Conservation (phyloP, 768 basidiomycete genomes). For the Russula sp. region DNA sequence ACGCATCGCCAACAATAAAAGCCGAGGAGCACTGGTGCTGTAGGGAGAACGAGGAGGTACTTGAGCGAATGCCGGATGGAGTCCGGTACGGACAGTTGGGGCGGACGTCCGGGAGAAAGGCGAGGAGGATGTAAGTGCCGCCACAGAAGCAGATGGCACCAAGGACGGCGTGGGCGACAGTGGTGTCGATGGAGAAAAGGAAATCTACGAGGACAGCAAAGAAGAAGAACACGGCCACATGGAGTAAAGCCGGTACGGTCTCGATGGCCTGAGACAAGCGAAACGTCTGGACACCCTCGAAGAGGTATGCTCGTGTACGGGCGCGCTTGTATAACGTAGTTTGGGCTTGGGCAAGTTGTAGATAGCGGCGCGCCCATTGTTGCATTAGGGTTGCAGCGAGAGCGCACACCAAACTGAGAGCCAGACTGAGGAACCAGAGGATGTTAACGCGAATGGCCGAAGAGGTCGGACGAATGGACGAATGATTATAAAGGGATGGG, state of each 20-base stretch:
- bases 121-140: slow-evolving; percentile 3
- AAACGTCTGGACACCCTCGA: slow-evolving; percentile 4
- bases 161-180: not conserved
- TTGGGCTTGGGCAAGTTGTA: slow-evolving; percentile 1
- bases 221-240: slow-evolving; percentile 12
- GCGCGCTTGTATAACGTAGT: slow-evolving; percentile 3
- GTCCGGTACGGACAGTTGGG: slow-evolving; percentile 12
- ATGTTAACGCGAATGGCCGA: slow-evolving; percentile 15
- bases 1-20: not conserved
- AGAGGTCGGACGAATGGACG: not conserved
- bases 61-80: slow-evolving; percentile 4
- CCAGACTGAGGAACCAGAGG: slow-evolving; percentile 20
- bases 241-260: slow-evolving; percentile 3
- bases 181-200: slow-evolving; percentile 6
- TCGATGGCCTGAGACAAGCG: slow-evolving; percentile 2
- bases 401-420: slow-evolving; percentile 6
- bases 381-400: slow-evolving; percentile 14
- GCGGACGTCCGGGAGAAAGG: slow-evolving; percentile 1
- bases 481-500: not conserved
- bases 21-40: not conserved
- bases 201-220: slow-evolving; percentile 10
- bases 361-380: slow-evolving; percentile 11
- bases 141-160: not conserved
- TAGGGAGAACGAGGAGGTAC: not conserved
- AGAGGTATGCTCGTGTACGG: slow-evolving; percentile 10